Base-by-base conservation (phyloP, 352 stramenopile species). In the Globisporangium parvum region DNA sequence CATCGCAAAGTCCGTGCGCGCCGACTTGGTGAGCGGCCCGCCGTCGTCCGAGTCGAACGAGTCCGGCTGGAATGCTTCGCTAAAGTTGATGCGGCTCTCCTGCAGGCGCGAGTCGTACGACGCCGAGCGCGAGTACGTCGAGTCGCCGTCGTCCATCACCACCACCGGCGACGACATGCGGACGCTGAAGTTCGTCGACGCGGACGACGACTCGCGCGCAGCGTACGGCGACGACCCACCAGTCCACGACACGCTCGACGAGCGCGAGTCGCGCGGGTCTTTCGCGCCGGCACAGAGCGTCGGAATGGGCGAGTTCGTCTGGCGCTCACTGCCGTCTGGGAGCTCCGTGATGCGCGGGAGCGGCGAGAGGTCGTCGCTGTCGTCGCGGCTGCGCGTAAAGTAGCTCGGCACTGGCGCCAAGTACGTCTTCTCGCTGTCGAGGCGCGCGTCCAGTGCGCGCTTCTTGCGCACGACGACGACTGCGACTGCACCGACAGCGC, bases 51-150 rank as follows among this genome's bases (percentile, higher is more conserved):
- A 76, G 31, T 67, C 61, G 51, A 59, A 75, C 51, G 66, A 80
- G 10, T 72, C 68, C 0, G 56, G 41, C 11, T 39, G 45, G 57
- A 70, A 80, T 54, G 78, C 73, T 58, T 87, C 76, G 46, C 79
- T 89, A 58, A 87, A 85, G 66, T 86, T 79, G 55, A 86, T 70
- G 17, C 79, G 69, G 57, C 78, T 88, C 63, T 85, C 68, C 51
- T 69, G 54, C 39, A 75, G 71, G 15, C 76, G 69, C 17, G n/a
- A 47, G 23, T 57, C 48, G 55, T 61, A 65, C 40, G 55, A 60
- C 15, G 59, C 57, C n/a, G 66, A 77, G 50, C 39, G 41, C 28
- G 61, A 75, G 21, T 75, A 57, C 20, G 46, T 60, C 33, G 62
- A 71, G 47, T 47, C 48, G 24, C 66, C 51, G 35, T 67, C 68